Evolutionary conservation across 495 filamentous ascomycete genomes (phyloP).

Genomic region (Peziza echinospora): DNA sequence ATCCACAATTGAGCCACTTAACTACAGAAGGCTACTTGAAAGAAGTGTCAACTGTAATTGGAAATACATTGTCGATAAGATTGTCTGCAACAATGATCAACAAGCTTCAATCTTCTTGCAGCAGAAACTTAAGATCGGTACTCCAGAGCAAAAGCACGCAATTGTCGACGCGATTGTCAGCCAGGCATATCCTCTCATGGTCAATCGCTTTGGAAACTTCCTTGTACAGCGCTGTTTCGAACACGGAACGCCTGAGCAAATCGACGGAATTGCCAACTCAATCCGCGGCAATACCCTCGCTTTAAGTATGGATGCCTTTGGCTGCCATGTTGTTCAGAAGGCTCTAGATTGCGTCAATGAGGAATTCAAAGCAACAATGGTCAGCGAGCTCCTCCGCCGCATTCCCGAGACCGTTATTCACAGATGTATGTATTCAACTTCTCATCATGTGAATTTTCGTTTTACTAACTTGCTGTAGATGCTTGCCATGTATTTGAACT

Average conservation of each 20-base stretch:
- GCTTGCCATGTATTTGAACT: constrained; percentile 62
- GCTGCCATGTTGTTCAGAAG: constrained; percentile 95
- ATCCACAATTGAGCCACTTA: constrained; percentile 76
- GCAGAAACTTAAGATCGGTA: constrained; percentile 95
- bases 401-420: constrained; percentile 97
- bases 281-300: constrained; percentile 88
- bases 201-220: constrained; percentile 97
- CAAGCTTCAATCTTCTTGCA: constrained; percentile 97
- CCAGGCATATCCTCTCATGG: constrained; percentile 88
- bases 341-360: constrained; percentile 94
- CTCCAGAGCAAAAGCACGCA: constrained; percentile 83
- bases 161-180: constrained; percentile 92
- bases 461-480: constrained; percentile 23
- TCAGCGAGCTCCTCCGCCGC: constrained; percentile 80
- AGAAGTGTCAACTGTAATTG: constrained; percentile 95
- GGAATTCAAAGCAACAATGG: constrained; percentile 95
- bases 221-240: constrained; percentile 96
- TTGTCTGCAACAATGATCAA: constrained; percentile 96
- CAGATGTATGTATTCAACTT: constrained; percentile 30
- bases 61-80: constrained; percentile 99
- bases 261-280: constrained; percentile 80
- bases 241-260: constrained; percentile 86
- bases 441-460: background rate
- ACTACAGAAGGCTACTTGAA: constrained; percentile 86
- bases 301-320: constrained; percentile 94